Percentiles rank a stretch among this genome's conserved stretches.
phyloP scores from a whole-genome alignment of 2,329 filamentous ascomycete genomes.

The Meredithiella fracta region DNA sequence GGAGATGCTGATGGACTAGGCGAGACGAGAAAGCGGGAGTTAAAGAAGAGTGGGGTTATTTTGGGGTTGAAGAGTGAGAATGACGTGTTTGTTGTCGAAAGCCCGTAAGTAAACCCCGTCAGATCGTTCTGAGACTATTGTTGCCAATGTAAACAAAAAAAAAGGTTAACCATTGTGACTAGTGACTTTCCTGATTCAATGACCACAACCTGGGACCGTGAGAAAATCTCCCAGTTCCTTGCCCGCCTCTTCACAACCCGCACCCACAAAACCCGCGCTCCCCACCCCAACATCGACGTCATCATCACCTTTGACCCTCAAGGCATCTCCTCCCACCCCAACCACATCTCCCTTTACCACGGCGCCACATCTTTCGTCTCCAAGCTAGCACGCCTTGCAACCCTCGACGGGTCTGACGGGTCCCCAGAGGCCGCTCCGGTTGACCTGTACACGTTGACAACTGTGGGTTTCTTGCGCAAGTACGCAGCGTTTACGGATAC shows the following conservation, averaged over 20 bases:
- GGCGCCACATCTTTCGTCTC: conserved; percentile 61
- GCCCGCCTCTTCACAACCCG: conserved; percentile 57
- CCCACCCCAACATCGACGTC: conserved; percentile 50
- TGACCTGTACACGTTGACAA: conserved; percentile 69
- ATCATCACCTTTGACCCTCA: conserved; percentile 77
- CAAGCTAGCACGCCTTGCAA: conserved; percentile 36
- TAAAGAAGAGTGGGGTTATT: conserved; percentile 60
- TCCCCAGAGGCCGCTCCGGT: conserved; percentile 25
- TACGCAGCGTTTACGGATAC: conserved; percentile 65
- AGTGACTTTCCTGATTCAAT: conserved; percentile 78
- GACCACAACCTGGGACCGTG: conserved; percentile 58
- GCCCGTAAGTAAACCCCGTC: conserved; percentile 34
- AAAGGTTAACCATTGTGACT: background rate
- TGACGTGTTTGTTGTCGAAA: conserved; percentile 75
- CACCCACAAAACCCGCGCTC: conserved; percentile 21
- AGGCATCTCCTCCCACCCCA: conserved; percentile 78
- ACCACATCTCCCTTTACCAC: conserved; percentile 78
- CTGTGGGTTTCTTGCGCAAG: conserved; percentile 59
- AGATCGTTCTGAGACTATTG: background rate
- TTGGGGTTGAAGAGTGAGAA: conserved; percentile 60
- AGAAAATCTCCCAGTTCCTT: conserved; percentile 53
- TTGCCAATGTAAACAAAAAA: background rate
- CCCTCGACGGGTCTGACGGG: background rate
- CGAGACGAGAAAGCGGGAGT: conserved; percentile 63
- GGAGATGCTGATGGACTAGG: conserved; percentile 81